Base-by-base conservation (phyloP, 352 stramenopile genomes). In the Hyaloperonospora arabidopsidis region DNA sequence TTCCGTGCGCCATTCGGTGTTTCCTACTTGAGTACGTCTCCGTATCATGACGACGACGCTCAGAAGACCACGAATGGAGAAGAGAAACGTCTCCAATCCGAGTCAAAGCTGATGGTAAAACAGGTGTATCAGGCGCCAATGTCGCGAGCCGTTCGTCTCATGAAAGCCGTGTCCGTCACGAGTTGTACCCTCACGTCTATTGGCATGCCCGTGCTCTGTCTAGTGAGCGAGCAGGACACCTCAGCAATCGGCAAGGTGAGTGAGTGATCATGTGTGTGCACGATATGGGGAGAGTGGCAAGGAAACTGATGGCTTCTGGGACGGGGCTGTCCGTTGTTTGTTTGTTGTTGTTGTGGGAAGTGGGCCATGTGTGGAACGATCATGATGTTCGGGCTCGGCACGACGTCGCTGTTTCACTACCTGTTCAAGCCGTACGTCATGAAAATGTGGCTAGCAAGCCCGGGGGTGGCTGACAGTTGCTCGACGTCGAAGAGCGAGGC, bases 301-400 rank as follows among this genome's bases (percentile, higher is more conserved):
- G 4, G 25, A 32, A 32, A 32, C 25, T 32, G 25, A 32, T 32
- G n/a, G n/a, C n/a, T n/a, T n/a, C n/a, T n/a, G n/a, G n/a, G n/a
- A n/a, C n/a, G n/a, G n/a, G n/a, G n/a, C n/a, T n/a, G n/a, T n/a
- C n/a, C n/a, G n/a, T n/a, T 46, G 41, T 43, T 18, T 40, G 4
- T 43, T 54, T 13, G 32, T 52, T 25, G 2, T 19, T 41, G 38
- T 13, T 53, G 35, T 38, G n/a, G 54, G 10, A 58, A 72, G 77
- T 93, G 83, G 83, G 83, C 83, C 45, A 93, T 93, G 83, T 93
- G 83, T 61, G 77, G 83, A 43, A 93, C 83, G 39, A 81, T 93
- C 54, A 91, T 93, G 83, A 61, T 90, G 59, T 94, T 94, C 51
- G 84, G 84, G 7, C 48, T 92, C 1, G 80, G 81, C 52, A 89